Conservation (phyloP, 495 filamentous ascomycete species). For the Aspergillus leporis region DNA sequence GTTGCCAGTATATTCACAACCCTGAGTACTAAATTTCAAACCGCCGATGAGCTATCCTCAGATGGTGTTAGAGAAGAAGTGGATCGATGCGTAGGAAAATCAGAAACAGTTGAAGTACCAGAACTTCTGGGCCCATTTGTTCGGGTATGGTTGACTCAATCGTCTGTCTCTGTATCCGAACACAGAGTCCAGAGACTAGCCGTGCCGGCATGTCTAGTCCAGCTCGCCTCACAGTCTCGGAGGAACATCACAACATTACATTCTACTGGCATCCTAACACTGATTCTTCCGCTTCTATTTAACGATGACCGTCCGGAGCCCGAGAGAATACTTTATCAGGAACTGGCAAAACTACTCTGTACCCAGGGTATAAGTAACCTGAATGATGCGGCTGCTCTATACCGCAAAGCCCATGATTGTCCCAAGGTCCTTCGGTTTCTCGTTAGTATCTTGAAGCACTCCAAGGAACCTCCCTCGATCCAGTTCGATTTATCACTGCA, state of each 20-base stretch:
- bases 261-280: constrained; percentile 70
- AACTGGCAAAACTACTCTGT: constrained; percentile 40
- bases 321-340: constrained; percentile 60
- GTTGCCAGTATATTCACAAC: constrained; percentile 49
- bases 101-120: constrained; percentile 44
- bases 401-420: constrained; percentile 63
- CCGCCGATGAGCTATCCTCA: constrained; percentile 13
- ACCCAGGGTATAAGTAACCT: constrained; percentile 67
- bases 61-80: constrained; percentile 32
- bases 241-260: constrained; percentile 78
- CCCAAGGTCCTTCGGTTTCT: constrained; percentile 69
- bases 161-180: constrained; percentile 22
- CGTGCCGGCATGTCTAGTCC: constrained; percentile 42
- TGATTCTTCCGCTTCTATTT: constrained; percentile 70
- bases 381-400: constrained; percentile 75
- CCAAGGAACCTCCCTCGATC: constrained; percentile 76
- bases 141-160: constrained; percentile 43
- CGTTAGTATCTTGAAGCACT: constrained; percentile 66
- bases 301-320: constrained; percentile 40
- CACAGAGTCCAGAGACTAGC: constrained; percentile 33
- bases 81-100: constrained; percentile 36
- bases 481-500: constrained; percentile 90
- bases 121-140: constrained; percentile 43
- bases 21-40: constrained; percentile 30
- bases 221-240: constrained; percentile 58